Percentiles rank a stretch among this genome's conserved stretches.
Conservation (phyloP, 257 asterid genomes). For the Ballota nigra region DNA sequence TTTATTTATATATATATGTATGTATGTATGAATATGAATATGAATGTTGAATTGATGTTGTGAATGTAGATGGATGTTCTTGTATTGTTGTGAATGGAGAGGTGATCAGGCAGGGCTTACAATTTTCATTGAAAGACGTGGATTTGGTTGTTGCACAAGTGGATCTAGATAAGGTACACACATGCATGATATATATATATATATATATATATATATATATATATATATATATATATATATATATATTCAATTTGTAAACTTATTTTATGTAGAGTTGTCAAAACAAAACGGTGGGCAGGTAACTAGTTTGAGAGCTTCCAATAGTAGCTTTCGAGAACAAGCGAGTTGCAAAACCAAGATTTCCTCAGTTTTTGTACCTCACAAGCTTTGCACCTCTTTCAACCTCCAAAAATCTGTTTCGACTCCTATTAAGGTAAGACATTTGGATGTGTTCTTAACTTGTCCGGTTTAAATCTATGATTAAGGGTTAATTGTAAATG, state of each 20-base stretch:
- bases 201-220: not conserved
- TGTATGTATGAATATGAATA: too few species aligned
- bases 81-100: slow-evolving; percentile 78
- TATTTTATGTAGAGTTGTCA: too few species aligned
- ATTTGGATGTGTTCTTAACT: too few species aligned
- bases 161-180: slow-evolving; percentile 69
- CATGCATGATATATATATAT: too few species aligned
- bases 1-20: too few species aligned
- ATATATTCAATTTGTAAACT: too few species aligned
- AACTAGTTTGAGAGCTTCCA: slow-evolving; percentile 49
- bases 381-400: slow-evolving; percentile 67
- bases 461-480: not conserved
- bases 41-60: not conserved
- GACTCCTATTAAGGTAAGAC: slow-evolving; percentile 58
- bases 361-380: slow-evolving; percentile 53
- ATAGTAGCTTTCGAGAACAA: slow-evolving; percentile 67
- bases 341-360: slow-evolving; percentile 67
- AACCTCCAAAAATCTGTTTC: slow-evolving; percentile 47
- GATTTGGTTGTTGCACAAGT: slow-evolving; percentile 75
- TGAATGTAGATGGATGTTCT: slow-evolving; percentile 71
- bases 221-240: too few species aligned
- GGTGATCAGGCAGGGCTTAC: slow-evolving; percentile 76
- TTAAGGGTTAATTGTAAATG: too few species aligned
- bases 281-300: slow-evolving; percentile 36
- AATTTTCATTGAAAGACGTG: slow-evolving; percentile 71